phyloP scores from a whole-genome alignment of 306 rosid genomes.

The Quercus rubra region DNA sequence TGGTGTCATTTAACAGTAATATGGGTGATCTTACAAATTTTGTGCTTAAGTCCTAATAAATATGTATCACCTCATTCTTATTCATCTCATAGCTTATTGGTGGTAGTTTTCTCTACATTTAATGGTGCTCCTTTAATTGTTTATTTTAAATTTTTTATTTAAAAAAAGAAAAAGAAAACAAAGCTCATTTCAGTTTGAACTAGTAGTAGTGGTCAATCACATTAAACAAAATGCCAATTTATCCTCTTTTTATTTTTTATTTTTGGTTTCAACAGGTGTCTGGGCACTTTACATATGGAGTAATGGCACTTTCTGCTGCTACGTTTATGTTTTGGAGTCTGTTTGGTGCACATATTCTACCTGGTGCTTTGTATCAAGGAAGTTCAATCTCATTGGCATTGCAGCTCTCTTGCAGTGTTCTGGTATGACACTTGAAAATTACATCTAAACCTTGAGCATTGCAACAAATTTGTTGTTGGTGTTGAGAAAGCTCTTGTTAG shows the following conservation, averaged over 20 bases:
- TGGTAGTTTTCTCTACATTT: background rate
- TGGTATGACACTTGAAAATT: slow-evolving; percentile 54
- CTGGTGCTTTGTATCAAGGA: slow-evolving; percentile 65
- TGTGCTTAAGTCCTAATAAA: background rate
- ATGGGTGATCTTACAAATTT: background rate
- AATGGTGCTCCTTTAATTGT: background rate
- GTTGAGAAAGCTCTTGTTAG: background rate
- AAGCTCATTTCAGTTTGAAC: background rate
- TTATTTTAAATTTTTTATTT: background rate
- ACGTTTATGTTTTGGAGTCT: slow-evolving; percentile 85
- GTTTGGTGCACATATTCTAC: slow-evolving; percentile 64
- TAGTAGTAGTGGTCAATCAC: background rate
- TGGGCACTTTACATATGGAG: slow-evolving; percentile 96
- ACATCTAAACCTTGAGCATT: background rate
- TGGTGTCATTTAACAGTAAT: background rate
- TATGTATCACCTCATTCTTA: background rate
- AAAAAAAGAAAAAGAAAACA: too few relatives aligned
- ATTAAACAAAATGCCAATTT: background rate
- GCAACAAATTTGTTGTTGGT: background rate
- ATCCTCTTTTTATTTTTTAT: slow-evolving; percentile 3
- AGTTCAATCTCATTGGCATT: slow-evolving; percentile 81
- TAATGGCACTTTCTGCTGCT: slow-evolving; percentile 82
- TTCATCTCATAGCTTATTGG: background rate
- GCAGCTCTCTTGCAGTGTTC: slow-evolving; percentile 97
- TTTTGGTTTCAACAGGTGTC: slow-evolving; percentile 62